Conservation (phyloP, 2,329 filamentous ascomycete genomes). For the Clathrospora elynae region DNA sequence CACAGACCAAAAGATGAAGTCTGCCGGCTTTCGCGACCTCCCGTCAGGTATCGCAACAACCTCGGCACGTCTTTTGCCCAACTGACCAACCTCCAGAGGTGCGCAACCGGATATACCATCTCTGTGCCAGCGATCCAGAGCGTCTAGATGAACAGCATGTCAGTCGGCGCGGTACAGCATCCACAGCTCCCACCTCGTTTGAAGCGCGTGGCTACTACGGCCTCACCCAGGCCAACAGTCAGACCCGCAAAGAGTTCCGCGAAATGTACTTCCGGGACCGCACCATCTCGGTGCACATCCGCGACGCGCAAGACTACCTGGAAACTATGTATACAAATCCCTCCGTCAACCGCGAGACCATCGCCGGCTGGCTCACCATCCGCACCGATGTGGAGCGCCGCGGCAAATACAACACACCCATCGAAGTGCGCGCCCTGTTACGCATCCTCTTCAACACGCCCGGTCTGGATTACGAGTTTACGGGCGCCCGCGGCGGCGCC, state of each 20-base stretch:
- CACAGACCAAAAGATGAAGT: conserved; percentile 6
- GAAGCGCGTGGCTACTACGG: conserved; percentile 13
- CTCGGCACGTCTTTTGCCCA: conserved; percentile 9
- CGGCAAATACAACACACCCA: conserved; percentile 15
- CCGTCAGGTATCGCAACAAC: conserved; percentile 13
- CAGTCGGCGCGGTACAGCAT: conserved; percentile 6
- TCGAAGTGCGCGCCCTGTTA: conserved; percentile 14
- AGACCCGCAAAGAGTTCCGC: conserved; percentile 16
- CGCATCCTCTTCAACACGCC: conserved; percentile 8
- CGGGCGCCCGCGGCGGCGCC: conserved; percentile 7
- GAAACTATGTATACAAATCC: conserved; percentile 6
- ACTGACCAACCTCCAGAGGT: conserved; percentile 13
- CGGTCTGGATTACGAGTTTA: conserved; percentile 15
- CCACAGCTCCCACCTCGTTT: conserved; percentile 11
- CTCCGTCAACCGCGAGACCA: conserved; percentile 7
- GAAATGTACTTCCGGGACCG: conserved; percentile 11
- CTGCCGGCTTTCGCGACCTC: conserved; percentile 12
- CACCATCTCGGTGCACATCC: conserved; percentile 15
- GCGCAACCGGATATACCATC: conserved; percentile 15
- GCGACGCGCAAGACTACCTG: conserved; percentile 16
- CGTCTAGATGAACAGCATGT: conserved; percentile 14
- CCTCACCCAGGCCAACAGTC: conserved; percentile 12
- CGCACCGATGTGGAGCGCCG: conserved; percentile 15
- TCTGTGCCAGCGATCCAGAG: conserved; percentile 11
- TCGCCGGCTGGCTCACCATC: conserved; percentile 12